Percentiles rank a stretch among this genome's conserved stretches.
Conservation (phyloP, 2,329 filamentous ascomycete species). For the Lomentospora prolificans region DNA sequence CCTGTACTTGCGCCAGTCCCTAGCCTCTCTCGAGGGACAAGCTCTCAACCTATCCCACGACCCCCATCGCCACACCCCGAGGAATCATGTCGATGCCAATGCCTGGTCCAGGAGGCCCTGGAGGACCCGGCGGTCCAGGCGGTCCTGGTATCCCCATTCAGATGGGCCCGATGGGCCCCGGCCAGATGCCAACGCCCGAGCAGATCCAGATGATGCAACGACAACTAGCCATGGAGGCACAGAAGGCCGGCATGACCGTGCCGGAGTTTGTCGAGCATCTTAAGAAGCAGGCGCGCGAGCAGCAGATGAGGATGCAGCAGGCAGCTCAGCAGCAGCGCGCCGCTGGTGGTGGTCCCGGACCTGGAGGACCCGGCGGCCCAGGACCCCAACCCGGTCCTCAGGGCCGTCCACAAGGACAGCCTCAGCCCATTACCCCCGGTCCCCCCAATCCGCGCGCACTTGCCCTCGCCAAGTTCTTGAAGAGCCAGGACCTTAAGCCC, state of each 20-base stretch:
- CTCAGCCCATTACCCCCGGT: slow-evolving; percentile 61
- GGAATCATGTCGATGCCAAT: slow-evolving; percentile 10
- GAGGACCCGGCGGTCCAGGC: slow-evolving; percentile 9
- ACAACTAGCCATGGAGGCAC: slow-evolving; percentile 72
- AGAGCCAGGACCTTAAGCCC: slow-evolving; percentile 73
- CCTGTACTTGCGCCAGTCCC: not conserved
- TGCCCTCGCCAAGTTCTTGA: slow-evolving; percentile 81
- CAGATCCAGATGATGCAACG: slow-evolving; percentile 79
- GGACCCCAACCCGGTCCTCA: slow-evolving; percentile 18
- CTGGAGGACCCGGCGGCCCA: slow-evolving; percentile 19
- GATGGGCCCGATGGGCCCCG: slow-evolving; percentile 21
- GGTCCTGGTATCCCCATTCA: slow-evolving; percentile 20
- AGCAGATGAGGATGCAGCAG: slow-evolving; percentile 35
- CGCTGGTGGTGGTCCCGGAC: slow-evolving; percentile 17
- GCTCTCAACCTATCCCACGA: not conserved
- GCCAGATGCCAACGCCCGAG: slow-evolving; percentile 60
- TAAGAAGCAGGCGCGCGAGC: slow-evolving; percentile 44
- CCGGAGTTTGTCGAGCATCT: slow-evolving; percentile 71
- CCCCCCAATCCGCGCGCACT: slow-evolving; percentile 84
- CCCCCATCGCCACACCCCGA: not conserved
- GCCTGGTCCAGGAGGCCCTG: slow-evolving; percentile 17
- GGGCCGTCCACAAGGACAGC: slow-evolving; percentile 32
- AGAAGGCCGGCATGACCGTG: slow-evolving; percentile 74
- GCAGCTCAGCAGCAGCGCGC: slow-evolving; percentile 33
- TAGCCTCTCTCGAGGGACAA: not conserved